Evolutionary conservation across 352 stramenopile species (phyloP).

Genomic region (Blastocystis sp.): DNA sequence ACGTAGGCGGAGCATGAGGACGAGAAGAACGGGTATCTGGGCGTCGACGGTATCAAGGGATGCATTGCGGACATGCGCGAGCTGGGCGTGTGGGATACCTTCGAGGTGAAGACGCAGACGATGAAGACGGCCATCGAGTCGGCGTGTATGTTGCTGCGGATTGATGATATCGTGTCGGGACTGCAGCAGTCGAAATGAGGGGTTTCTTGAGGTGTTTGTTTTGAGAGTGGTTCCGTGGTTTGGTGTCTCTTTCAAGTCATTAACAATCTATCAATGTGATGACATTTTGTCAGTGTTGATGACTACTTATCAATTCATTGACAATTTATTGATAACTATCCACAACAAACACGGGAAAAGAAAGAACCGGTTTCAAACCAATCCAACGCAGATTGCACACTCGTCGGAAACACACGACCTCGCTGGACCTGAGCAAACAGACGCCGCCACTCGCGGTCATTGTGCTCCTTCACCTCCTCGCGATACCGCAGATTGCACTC

Average conservation of each 20-base stretch:
- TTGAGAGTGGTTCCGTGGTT: no score
- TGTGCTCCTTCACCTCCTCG: neutral
- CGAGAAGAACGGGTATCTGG: slow-evolving; percentile 70
- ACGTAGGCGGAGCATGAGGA: slow-evolving; percentile 33
- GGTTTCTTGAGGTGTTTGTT: neutral
- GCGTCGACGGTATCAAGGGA: slow-evolving; percentile 72
- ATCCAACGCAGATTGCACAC: neutral
- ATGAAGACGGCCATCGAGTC: slow-evolving; percentile 97
- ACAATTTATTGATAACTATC: no score
- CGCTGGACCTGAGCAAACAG: neutral
- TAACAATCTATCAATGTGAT: no score
- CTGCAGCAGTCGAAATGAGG: slow-evolving; percentile 81
- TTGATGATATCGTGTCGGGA: slow-evolving; percentile 98
- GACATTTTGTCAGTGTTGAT: no score
- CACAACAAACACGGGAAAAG: neutral
- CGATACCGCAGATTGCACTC: neutral
- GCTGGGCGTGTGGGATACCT: slow-evolving; percentile 95
- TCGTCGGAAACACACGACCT: neutral
- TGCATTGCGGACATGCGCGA: slow-evolving; percentile 84
- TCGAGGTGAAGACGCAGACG: slow-evolving; percentile 97
- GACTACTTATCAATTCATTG: no score
- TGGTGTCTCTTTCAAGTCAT: no score
- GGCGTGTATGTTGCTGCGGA: slow-evolving; percentile 73
- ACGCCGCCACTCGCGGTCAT: neutral
- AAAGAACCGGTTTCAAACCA: neutral